These are phyloP conservation scores for Canavalia gladiata DNA, from an alignment of 306 rosid species.

Conservation along the genomic window DNA sequence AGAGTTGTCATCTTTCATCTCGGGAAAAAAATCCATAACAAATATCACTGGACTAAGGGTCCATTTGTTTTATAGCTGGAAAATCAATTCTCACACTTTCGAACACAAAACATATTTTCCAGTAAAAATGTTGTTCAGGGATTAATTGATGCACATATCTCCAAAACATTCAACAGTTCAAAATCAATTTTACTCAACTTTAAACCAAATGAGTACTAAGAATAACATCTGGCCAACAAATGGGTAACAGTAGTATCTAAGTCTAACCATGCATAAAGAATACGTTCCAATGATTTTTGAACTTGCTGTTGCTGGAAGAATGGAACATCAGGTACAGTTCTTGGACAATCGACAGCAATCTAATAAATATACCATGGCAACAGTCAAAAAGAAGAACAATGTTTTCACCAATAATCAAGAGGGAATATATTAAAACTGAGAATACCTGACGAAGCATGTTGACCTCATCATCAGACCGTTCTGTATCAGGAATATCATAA, in stretches of 20 bases:
- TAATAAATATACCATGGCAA: constrained; percentile 45
- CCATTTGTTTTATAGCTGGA: too few species aligned
- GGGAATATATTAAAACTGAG: constrained; percentile 9
- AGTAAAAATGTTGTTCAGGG: too few species aligned
- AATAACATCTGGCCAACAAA: constrained; percentile 53
- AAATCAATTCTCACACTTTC: too few species aligned
- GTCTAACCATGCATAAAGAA: constrained; percentile 83
- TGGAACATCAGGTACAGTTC: constrained; percentile 91
- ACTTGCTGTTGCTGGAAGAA: constrained; percentile 87
- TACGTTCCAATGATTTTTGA: constrained; percentile 90
- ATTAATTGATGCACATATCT: too few species aligned
- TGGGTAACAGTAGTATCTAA: constrained; percentile 47
- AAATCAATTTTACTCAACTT: too few species aligned
- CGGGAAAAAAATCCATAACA: constrained; percentile 15
- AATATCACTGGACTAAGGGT: background rate
- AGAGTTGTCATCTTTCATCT: constrained; percentile 9
- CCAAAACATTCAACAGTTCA: too few species aligned
- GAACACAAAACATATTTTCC: too few species aligned
- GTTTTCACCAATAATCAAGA: constrained; percentile 22
- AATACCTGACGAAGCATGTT: constrained; percentile 93
- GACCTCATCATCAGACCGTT: constrained; percentile 87
- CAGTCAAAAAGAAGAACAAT: constrained; percentile 37
- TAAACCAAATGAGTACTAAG: background rate
- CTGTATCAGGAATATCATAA: constrained; percentile 79
- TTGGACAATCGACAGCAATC: constrained; percentile 91